Base-by-base conservation (phyloP, 106 monocot genomes). In the Gastrodia elata region DNA sequence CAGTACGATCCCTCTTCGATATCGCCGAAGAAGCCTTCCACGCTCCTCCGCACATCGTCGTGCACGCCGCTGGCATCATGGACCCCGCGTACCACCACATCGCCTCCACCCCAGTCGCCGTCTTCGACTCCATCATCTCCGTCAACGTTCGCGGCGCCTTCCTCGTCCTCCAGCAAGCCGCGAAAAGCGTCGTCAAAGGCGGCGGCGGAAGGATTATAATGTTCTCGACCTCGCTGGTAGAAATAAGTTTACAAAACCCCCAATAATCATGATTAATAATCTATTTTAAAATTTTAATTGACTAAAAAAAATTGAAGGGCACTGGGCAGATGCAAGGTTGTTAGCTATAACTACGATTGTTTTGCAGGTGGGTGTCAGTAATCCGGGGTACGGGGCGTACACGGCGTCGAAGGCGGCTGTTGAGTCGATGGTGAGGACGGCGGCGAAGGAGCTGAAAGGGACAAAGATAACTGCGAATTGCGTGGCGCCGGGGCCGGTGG, bases 341-440 rank as follows among this genome's bases (percentile, higher is more conserved):
- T n/a, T n/a, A n/a, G n/a, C n/a, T n/a, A n/a, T n/a, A n/a, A n/a
- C n/a, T n/a, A n/a, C n/a, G n/a, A n/a, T n/a, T n/a, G n/a, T n/a
- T n/a, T n/a, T n/a, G n/a, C n/a, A n/a, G n/a, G n/a, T n/a, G n/a
- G n/a, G n/a, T n/a, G n/a, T n/a, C n/a, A n/a, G n/a, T n/a, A n/a
- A 3, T 24, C 81, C 88, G 1, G 79, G 81, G 34, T 85, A 74
- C 36, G 84, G 65, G n/a, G 83, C 83, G 40, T 91, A 91, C 73
- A 64, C 74, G 35, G 87, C 81, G 14, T 85, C 91, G 57, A 85
- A 87, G 75, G 87, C 91, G 49, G 91, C 91, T 35, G 87, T 83
- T 64, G 87, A 91, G 82, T 65, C 87, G 33, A 81, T 91, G 82
- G 35, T 74, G 48, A 73, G 46, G 76, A 69, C 74, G 14, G 0